Evolutionary conservation across 2,329 filamentous ascomycete genomes (phyloP), one percentile per base, ranked within the genome.

Genomic region (Zymoseptoria passerinii): DNA sequence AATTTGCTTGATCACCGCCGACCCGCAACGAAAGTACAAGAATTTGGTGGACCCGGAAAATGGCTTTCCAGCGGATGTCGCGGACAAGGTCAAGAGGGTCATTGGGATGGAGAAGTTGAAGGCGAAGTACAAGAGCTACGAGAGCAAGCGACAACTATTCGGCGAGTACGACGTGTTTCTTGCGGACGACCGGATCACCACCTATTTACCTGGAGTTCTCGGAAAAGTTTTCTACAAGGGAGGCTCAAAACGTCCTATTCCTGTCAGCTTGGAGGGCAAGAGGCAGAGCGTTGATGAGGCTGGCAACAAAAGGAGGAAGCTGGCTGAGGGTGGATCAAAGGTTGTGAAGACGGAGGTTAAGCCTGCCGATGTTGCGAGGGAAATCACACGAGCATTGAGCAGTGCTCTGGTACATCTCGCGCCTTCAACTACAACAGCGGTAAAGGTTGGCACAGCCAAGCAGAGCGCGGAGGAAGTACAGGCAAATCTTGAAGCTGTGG

Each of bases 201-300:
- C 81, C 59, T 78, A 81, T 60, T 81, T 97, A 60, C 90, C 92
- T 58, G 82, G 83, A 64, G 79, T 86, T 2, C 84, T 99, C 10
- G 94, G 92, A 67, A 97, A 96, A 78, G 87, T 87, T 1, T 97
- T 99, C 74, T 97, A 94, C 82, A 88, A 91, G 78, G 81, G 78
- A 58, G 89, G 87, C 16, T 76, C 77, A 63, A 97, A 97, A 81
- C 83, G 92, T 48, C 94, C 94, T 8, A 85, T 99, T 59, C 92
- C 94, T 27, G 83, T 97, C 44, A 79, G 81, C 50, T 81, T 97
- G 61, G 81, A 85, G 62, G 80, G 84, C 71, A 79, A 80, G 61
- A 61, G 67, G 44, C 65, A 72, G 54, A 70, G 59, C 56, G 59
- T 67, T 16, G 70, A 74, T 44, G 88, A 84, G 77, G 82, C 77